Evolutionary conservation across 106 monocot genomes (phyloP), one percentile per base, ranked within the genome.

Genomic region (Gastrodia elata): DNA sequence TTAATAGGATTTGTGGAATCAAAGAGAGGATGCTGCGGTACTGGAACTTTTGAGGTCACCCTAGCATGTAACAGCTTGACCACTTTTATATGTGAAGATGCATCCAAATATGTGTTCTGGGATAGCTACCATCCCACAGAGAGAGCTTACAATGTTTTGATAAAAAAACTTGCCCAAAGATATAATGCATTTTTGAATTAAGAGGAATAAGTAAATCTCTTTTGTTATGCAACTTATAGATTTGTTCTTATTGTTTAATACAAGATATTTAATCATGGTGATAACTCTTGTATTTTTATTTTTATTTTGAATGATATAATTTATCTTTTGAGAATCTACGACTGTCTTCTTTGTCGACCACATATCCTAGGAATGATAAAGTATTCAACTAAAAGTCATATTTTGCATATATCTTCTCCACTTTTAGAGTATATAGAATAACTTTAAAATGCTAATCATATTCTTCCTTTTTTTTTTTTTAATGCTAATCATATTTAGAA

Each of bases 21-120:
- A 5, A 44, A 73, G 8, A 81, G 36, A 57, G 84, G 84, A 13
- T 87, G 87, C 52, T 84, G 87, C 22, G 87, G 87, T 30, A 87
- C 81, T 24, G 81, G 84, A 39, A 52, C 38, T 20, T 72, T 79
- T 14, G 79, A 79, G 75, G 83, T 76, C 65, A 68, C 75, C 3
- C 22, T 76, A 38, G 18, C 73, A 55, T 83, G 83, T 33, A 83
- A 79, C 13, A 83, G 83, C 76, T 41, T 72, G 34, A 79, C 75
- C 37, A 35, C 78, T n/a, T 56, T 48, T 2, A 68, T 71, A 34
- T 79, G 79, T 68, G 79, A 78, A 56, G 76, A 79, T 79, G 78
- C 37, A 32, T 72, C 83, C 5, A 79, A 83, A 46, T 83, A 72
- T 68, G 67, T 83, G 20, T 83, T 83, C n/a, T 83, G 79, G 83